These are phyloP conservation scores for Starmera pachycereana DNA, from an alignment of 805 yeast species.

Conservation along the genomic window DNA sequence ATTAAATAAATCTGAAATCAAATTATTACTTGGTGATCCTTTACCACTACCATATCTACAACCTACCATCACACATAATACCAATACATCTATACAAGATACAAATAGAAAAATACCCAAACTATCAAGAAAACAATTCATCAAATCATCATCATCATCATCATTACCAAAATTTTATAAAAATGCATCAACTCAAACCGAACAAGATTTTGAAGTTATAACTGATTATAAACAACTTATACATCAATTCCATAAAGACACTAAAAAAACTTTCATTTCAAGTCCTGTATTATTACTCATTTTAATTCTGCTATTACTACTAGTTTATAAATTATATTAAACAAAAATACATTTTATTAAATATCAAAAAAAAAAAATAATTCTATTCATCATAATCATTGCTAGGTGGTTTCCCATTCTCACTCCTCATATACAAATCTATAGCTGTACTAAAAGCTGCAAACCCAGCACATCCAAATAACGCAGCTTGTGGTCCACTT, in stretches of 20 bases:
- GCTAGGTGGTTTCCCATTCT: conserved; percentile 71
- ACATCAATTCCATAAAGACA: too few relatives aligned
- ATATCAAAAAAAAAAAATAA: too few relatives aligned
- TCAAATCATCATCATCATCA: too few relatives aligned
- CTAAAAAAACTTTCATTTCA: background rate
- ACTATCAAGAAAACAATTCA: too few relatives aligned
- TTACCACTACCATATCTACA: conserved; percentile 26
- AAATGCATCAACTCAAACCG: too few relatives aligned
- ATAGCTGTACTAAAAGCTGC: conserved; percentile 87
- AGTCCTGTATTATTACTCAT: background rate
- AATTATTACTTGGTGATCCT: conserved; percentile 24
- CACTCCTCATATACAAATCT: conserved; percentile 79
- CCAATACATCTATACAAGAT: too few relatives aligned
- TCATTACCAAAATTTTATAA: too few relatives aligned
- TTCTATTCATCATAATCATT: conserved; percentile 88
- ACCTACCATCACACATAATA: too few relatives aligned
- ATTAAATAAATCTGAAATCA: conserved; percentile 1
- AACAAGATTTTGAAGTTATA: background rate
- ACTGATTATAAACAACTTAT: too few relatives aligned
- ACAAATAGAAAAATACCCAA: too few relatives aligned
- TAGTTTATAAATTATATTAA: too few relatives aligned
- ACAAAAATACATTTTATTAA: too few relatives aligned
- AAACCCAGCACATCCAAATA: conserved; percentile 93
- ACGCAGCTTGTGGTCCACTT: conserved; percentile 89
- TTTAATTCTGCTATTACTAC: background rate